A percentile compares a stretch with the other conserved stretches of the same genome.
phyloP scores from a whole-genome alignment of 2,329 filamentous ascomycete species.

The Monosporascus sp. region DNA sequence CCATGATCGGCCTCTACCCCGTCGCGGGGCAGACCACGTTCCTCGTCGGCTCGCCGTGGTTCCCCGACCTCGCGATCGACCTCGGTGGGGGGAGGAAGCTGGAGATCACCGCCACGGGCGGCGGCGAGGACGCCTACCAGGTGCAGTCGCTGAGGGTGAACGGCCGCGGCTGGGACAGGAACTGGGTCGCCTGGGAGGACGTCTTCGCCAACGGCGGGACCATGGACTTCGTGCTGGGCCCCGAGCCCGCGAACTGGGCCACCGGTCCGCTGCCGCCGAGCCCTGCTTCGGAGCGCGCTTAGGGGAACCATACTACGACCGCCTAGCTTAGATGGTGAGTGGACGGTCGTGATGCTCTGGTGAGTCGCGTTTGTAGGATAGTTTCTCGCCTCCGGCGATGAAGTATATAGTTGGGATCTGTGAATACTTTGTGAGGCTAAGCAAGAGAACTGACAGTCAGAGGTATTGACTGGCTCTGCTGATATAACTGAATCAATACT shows the following conservation, averaged over 20 bases:
- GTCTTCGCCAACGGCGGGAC: conserved; percentile 59
- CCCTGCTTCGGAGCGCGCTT: conserved; percentile 35
- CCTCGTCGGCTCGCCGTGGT: conserved; percentile 60
- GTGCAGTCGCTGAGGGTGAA: conserved; percentile 65
- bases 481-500: no score
- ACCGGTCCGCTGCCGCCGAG: conserved; percentile 57
- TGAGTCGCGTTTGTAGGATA: no score
- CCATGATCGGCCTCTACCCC: conserved; percentile 64
- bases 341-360: no score
- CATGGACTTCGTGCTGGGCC: conserved; percentile 60
- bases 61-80: conserved; percentile 52
- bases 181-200: conserved; percentile 63
- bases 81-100: conserved; percentile 51
- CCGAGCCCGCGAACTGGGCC: conserved; percentile 48
- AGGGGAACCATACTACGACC: neutral
- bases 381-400: no score
- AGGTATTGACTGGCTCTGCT: no score
- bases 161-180: conserved; percentile 54
- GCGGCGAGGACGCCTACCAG: conserved; percentile 46
- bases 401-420: no score
- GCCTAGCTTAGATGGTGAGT: no score
- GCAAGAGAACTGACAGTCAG: no score
- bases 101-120: conserved; percentile 47
- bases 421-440: no score
- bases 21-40: conserved; percentile 65